phyloP scores from a whole-genome alignment of 805 yeast species.

The Diddensiella transvaalensis region DNA sequence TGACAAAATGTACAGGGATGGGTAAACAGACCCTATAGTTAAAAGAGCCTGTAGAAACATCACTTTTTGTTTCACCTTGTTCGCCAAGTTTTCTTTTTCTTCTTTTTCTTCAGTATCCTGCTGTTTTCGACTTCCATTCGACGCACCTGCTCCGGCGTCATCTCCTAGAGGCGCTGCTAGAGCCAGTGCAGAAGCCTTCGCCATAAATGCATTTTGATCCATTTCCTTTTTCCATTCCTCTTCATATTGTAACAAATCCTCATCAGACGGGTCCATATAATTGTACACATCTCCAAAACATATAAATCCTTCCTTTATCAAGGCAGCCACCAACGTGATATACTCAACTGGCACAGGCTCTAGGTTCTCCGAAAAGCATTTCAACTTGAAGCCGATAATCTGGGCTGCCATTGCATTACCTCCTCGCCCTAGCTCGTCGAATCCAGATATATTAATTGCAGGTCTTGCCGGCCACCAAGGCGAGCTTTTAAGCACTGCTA shows the following conservation, averaged over 20 bases:
- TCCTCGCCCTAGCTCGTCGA: constrained; percentile 40
- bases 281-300: constrained; percentile 60
- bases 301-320: constrained; percentile 64
- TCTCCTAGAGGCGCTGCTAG: constrained; percentile 81
- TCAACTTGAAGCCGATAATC: constrained; percentile 47
- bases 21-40: constrained; percentile 57
- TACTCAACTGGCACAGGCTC: constrained; percentile 41
- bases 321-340: constrained; percentile 46
- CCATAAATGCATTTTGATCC: constrained; percentile 54
- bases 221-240: constrained; percentile 43
- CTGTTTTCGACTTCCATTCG: not conserved
- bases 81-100: not conserved
- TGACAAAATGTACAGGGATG: constrained; percentile 55
- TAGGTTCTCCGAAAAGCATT: constrained; percentile 24
- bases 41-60: constrained; percentile 52
- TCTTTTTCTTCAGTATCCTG: not conserved
- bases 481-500: constrained; percentile 50
- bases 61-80: constrained; percentile 34
- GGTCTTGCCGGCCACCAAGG: constrained; percentile 64
- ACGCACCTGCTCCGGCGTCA: constrained; percentile 56
- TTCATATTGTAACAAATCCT: constrained; percentile 43
- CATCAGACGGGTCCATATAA: constrained; percentile 51
- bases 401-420: constrained; percentile 57
- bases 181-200: constrained; percentile 76
- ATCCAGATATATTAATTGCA: constrained; percentile 28